A percentile compares a stretch with the other conserved stretches of the same genome.
Evolutionary conservation across 345 rosid genomes (phyloP).

Genomic region (Cardamine chenopodiifolia): DNA sequence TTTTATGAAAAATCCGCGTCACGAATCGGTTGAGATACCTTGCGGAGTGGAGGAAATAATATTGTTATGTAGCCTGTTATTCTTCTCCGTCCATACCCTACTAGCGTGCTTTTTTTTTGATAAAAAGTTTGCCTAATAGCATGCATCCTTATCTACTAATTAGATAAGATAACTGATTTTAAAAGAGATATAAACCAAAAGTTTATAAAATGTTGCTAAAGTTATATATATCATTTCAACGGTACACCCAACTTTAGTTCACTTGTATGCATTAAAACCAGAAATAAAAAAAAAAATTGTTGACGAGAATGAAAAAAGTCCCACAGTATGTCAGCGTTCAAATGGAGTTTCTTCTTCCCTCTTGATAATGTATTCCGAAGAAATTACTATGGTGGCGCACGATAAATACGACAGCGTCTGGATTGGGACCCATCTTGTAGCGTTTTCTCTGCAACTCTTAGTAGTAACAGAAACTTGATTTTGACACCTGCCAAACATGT

Average conservation of each 20-base stretch:
- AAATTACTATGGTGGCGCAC: constrained; percentile 1
- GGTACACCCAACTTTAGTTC: neutral
- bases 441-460: constrained; percentile 29
- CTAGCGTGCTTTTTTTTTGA: too few species aligned
- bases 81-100: too few species aligned
- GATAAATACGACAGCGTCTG: constrained; percentile 7
- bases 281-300: neutral
- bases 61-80: too few species aligned
- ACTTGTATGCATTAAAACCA: neutral
- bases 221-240: neutral
- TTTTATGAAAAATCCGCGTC: too few species aligned
- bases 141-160: too few species aligned
- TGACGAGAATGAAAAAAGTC: neutral
- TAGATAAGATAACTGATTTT: neutral
- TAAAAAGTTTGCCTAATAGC: too few species aligned
- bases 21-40: too few species aligned
- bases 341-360: neutral
- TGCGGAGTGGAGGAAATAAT: too few species aligned
- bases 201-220: neutral
- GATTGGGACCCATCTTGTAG: constrained; percentile 23
- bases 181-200: neutral
- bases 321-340: constrained; percentile 11
- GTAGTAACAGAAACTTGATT: constrained; percentile 19
- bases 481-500: constrained; percentile 43
- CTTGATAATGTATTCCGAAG: neutral